Base-by-base conservation (phyloP, 768 basidiomycete species). In the Rhodotorula sphaerocarpa region DNA sequence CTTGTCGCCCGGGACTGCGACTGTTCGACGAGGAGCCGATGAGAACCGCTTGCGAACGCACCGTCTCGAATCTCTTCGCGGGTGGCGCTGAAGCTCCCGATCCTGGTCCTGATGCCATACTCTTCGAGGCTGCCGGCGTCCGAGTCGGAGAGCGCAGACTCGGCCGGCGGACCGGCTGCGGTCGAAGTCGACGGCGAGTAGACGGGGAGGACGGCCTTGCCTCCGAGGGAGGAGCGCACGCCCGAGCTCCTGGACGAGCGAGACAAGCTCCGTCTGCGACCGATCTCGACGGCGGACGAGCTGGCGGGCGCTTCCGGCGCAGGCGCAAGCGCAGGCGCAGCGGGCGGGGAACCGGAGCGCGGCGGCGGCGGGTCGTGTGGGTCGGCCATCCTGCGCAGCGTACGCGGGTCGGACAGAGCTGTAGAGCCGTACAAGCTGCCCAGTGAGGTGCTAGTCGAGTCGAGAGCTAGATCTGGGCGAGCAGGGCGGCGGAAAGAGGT, bases 41-140 rank as follows among this genome's bases (percentile, higher is more conserved):
- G 18, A 36, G 31, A 34, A n/a, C 36, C 16, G 7, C 5, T 7
- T 20, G 7, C 23, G 18, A 36, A 61, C 66, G 51, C 25, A 65
- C 68, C 64, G 34, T 69, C 68, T 10, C 68, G 34, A 2, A 69
- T 47, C 33, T 69, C 68, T 31, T 69, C 68, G 25, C 64, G 25
- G 23, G 68, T 65, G 0, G 47, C 51, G 30, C 57, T 65, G 58
- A 60, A 69, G 39, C 60, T 62, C n/a, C 68, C 68, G 23, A 65
- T 41, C 28, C 28, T 21, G n/a, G 39, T 34, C 5, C 21, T 33
- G 18, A 56, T 18, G 9, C 58, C 59, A 5, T 1, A 34, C 9
- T 58, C 56, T 21, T 56, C 34, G 18, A 47, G 39, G 41, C 59
- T 61, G 45, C 56, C 57, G 7, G 18, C 27, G 11, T 65, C 57